These are phyloP conservation scores for Phytophthora sansomeana DNA, from an alignment of 352 stramenopile species.

Conservation along the genomic window DNA sequence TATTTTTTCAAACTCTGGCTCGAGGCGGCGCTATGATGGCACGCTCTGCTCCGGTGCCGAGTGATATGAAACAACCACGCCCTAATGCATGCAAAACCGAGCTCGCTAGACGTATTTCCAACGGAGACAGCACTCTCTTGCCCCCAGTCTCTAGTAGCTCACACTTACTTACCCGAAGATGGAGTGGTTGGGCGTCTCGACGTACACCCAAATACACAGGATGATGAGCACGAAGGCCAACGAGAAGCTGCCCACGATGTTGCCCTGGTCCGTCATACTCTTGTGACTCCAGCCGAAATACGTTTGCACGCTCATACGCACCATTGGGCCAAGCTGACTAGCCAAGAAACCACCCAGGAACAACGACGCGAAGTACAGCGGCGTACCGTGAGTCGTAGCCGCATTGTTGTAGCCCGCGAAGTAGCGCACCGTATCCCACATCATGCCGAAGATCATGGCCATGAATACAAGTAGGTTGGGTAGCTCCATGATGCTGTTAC, in stretches of 20 bases:
- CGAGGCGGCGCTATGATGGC: conserved; percentile 15
- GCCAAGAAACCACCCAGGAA: conserved; percentile 71
- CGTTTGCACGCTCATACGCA: conserved; percentile 77
- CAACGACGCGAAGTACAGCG: conserved; percentile 68
- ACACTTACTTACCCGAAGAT: conserved; percentile 49
- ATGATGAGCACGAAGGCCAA: conserved; percentile 73
- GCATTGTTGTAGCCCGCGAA: conserved; percentile 80
- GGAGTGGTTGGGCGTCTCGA: conserved; percentile 67
- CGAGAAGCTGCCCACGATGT: conserved; percentile 77
- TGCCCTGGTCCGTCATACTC: conserved; percentile 78
- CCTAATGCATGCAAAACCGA: conserved; percentile 45
- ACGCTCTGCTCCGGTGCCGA: conserved; percentile 14
- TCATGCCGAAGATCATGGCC: conserved; percentile 66
- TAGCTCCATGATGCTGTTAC: conserved; percentile 75
- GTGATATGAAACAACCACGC: conserved; percentile 42
- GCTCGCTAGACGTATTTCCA: conserved; percentile 33
- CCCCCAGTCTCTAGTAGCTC: conserved; percentile 25
- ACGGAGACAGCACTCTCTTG: conserved; percentile 15
- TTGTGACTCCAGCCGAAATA: conserved; percentile 86
- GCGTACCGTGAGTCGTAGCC: conserved; percentile 66
- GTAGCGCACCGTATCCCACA: conserved; percentile 72
- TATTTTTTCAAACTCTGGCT: conserved; percentile 39
- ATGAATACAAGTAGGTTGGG: conserved; percentile 78
- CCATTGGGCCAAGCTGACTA: conserved; percentile 69
- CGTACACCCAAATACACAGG: conserved; percentile 82